Conservation (phyloP, 768 basidiomycete species). For the Boletales sp. region DNA sequence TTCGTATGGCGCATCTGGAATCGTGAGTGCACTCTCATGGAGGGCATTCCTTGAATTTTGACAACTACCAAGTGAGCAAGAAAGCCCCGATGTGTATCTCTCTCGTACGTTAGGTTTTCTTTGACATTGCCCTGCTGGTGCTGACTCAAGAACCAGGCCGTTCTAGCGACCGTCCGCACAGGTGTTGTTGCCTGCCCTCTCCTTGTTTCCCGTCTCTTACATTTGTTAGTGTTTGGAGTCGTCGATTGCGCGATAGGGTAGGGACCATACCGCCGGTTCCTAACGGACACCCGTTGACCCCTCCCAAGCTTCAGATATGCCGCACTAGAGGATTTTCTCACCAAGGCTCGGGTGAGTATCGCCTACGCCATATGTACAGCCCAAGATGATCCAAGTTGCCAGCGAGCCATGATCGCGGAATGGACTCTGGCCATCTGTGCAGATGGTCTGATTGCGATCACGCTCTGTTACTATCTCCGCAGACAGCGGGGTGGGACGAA, state of each 20-base stretch:
- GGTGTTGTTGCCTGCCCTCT: not conserved
- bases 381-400: not conserved
- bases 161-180: conserved; percentile 6
- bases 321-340: not conserved
- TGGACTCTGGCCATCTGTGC: conserved; percentile 8
- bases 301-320: conserved; percentile 5
- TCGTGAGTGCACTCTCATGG: conserved; percentile 2
- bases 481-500: conserved; percentile 9
- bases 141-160: not conserved
- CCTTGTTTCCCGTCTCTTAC: not conserved
- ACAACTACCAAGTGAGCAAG: conserved; percentile 7
- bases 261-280: not conserved
- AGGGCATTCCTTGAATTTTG: not conserved
- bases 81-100: conserved; percentile 5
- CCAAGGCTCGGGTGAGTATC: conserved; percentile 5
- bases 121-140: not conserved
- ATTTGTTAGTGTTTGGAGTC: conserved; percentile 8
- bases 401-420: conserved; percentile 13
- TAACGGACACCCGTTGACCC: not conserved
- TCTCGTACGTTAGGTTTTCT: conserved; percentile 6
- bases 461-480: conserved; percentile 11
- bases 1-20: conserved; percentile 20
- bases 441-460: conserved; percentile 6
- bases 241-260: conserved; percentile 1
- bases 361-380: not conserved